phyloP scores from a whole-genome alignment of 1,284 basidiomycete species.

The Hemileia vastatrix region DNA sequence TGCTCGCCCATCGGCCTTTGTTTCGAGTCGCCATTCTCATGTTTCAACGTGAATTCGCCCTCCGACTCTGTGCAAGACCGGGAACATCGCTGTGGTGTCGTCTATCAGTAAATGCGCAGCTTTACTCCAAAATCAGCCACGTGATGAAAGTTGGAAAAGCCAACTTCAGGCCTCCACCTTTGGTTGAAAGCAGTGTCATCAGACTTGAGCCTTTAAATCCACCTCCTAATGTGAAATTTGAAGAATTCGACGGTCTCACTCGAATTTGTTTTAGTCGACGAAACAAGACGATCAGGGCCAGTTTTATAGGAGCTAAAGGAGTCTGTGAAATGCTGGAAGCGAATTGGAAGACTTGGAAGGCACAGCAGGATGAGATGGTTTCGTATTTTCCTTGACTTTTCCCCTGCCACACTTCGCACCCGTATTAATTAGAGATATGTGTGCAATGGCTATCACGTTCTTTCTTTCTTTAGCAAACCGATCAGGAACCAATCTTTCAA shows the following conservation, averaged over 20 bases:
- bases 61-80: conserved; percentile 79
- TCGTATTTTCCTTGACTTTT: conserved; percentile 19
- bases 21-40: conserved; percentile 93
- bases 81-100: conserved; percentile 82
- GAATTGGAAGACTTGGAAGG: conserved; percentile 90
- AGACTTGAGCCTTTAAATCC: conserved; percentile 86
- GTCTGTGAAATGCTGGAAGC: conserved; percentile 88
- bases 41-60: conserved; percentile 97
- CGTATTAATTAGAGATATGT: neutral
- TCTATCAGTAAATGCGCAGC: conserved; percentile 90
- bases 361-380: conserved; percentile 56
- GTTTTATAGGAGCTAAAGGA: conserved; percentile 72
- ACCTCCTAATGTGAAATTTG: conserved; percentile 87
- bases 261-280: conserved; percentile 78
- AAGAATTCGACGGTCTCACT: conserved; percentile 92
- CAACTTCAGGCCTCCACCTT: conserved; percentile 91
- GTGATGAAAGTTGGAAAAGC: conserved; percentile 93
- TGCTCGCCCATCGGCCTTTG: conserved; percentile 88
- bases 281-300: conserved; percentile 83
- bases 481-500: conserved; percentile 5
- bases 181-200: conserved; percentile 88
- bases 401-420: neutral
- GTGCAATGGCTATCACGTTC: neutral
- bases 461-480: neutral
- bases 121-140: conserved; percentile 88